Evolutionary conservation across 2,329 filamentous ascomycete genomes (phyloP).

Genomic region (Fusarium tjaetaba): DNA sequence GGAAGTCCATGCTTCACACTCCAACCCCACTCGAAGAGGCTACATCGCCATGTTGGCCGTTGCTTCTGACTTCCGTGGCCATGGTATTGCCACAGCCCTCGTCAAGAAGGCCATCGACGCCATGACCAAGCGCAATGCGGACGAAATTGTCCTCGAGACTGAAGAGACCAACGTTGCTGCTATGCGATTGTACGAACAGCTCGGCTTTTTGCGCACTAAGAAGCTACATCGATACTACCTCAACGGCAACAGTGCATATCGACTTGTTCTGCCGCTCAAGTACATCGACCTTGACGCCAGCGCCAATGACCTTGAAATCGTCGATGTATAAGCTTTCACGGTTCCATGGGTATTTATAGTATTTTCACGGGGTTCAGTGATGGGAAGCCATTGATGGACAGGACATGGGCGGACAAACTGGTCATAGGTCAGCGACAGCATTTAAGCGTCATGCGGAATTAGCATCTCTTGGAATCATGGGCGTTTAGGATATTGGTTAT

Average conservation of each 20-base stretch:
- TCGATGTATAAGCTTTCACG: conserved; percentile 26
- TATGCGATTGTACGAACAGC: conserved; percentile 89
- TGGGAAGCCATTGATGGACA: not conserved
- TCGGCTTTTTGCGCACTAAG: conserved; percentile 93
- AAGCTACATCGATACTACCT: conserved; percentile 94
- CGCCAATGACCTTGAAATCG: conserved; percentile 49
- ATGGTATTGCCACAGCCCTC: conserved; percentile 86
- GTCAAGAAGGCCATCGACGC: conserved; percentile 92
- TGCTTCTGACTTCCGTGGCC: conserved; percentile 78
- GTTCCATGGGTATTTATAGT: not conserved
- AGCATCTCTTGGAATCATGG: conserved; percentile 3
- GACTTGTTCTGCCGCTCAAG: conserved; percentile 84
- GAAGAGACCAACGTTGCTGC: conserved; percentile 92
- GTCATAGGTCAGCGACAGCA: not conserved
- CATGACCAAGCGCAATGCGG: conserved; percentile 85
- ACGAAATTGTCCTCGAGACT: conserved; percentile 96
- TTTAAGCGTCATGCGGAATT: conserved; percentile 17
- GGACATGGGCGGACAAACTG: not conserved
- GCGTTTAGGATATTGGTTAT: conserved; percentile 25
- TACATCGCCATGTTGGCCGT: conserved; percentile 99
- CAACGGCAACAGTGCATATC: conserved; percentile 94
- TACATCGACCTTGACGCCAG: conserved; percentile 54
- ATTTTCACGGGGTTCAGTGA: conserved; percentile 1
- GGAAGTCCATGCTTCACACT: conserved; percentile 87
- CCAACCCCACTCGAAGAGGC: conserved; percentile 77